phyloP scores from a whole-genome alignment of 1,284 basidiomycete genomes.

The Apiotrichum sp. region DNA sequence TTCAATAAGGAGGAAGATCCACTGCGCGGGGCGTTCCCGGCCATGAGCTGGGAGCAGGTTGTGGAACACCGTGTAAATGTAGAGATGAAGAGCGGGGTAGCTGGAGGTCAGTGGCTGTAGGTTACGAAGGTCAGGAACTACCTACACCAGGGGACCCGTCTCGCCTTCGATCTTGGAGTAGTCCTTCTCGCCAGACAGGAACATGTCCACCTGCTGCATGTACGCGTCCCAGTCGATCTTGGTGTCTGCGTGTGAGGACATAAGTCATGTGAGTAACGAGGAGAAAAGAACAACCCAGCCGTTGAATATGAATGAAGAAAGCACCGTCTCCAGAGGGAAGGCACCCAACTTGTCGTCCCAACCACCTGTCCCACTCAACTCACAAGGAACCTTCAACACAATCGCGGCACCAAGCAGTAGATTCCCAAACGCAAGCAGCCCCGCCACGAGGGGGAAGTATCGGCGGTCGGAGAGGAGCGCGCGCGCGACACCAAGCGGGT shows the following conservation, averaged over 20 bases:
- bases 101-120: conserved; percentile 47
- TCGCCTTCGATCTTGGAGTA: conserved; percentile 83
- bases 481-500: conserved; percentile 7
- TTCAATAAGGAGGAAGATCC: conserved; percentile 70
- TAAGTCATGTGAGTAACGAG: no score
- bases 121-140: conserved; percentile 7
- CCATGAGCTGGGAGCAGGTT: conserved; percentile 47
- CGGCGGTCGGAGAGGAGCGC: conserved; percentile 55
- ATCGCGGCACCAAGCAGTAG: conserved; percentile 66
- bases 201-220: conserved; percentile 67
- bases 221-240: conserved; percentile 77
- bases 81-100: conserved; percentile 90
- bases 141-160: conserved; percentile 89
- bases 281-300: no score
- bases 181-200: conserved; percentile 73
- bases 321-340: no score
- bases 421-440: conserved; percentile 64
- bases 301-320: no score
- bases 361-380: conserved; percentile 48
- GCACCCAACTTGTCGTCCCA: no score
- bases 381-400: conserved; percentile 72
- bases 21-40: conserved; percentile 64
- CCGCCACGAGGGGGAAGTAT: conserved; percentile 62
- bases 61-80: conserved; percentile 72
- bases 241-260: conserved; percentile 61